phyloP scores from a whole-genome alignment of 2,329 filamentous ascomycete genomes.

The Balansia obtecta region DNA sequence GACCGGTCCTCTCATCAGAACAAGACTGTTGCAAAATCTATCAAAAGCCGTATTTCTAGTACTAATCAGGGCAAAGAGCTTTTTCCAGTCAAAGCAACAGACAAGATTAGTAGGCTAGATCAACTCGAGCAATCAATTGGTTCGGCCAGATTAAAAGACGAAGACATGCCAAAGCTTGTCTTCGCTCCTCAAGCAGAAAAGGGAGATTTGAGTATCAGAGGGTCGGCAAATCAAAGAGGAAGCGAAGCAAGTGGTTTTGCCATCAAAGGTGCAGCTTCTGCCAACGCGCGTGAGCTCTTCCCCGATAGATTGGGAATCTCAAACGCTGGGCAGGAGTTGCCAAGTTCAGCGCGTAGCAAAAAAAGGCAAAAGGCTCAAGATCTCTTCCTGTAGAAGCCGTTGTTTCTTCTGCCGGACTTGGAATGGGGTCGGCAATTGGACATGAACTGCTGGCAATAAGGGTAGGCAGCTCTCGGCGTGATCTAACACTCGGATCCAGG shows the following conservation, averaged over 20 bases:
- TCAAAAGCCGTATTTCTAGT: slow-evolving; percentile 20
- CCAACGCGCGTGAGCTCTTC: slow-evolving; percentile 52
- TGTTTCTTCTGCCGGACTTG: too few species aligned
- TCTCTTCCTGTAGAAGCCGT: slow-evolving; percentile 45
- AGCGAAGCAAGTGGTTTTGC: slow-evolving; percentile 38
- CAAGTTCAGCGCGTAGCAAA: slow-evolving; percentile 40
- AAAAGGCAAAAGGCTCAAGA: slow-evolving; percentile 58
- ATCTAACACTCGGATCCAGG: too few species aligned
- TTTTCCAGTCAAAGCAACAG: slow-evolving; percentile 22
- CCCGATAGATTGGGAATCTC: slow-evolving; percentile 43
- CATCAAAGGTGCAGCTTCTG: slow-evolving; percentile 50
- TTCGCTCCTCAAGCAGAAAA: slow-evolving; percentile 34
- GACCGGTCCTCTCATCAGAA: slow-evolving; percentile 23
- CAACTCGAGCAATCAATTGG: slow-evolving; percentile 26
- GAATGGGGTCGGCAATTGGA: not conserved
- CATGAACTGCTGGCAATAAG: not conserved
- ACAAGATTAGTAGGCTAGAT: slow-evolving; percentile 21
- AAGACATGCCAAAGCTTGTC: slow-evolving; percentile 42
- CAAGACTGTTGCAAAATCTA: slow-evolving; percentile 19
- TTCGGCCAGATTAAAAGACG: slow-evolving; percentile 23
- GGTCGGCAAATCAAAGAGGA: slow-evolving; percentile 35
- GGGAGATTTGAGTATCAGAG: slow-evolving; percentile 46
- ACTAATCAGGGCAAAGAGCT: slow-evolving; percentile 24
- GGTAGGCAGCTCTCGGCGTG: too few species aligned
- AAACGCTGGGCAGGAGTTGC: slow-evolving; percentile 59